Conservation (phyloP, 345 rosid species). For the Linum trigynum region DNA sequence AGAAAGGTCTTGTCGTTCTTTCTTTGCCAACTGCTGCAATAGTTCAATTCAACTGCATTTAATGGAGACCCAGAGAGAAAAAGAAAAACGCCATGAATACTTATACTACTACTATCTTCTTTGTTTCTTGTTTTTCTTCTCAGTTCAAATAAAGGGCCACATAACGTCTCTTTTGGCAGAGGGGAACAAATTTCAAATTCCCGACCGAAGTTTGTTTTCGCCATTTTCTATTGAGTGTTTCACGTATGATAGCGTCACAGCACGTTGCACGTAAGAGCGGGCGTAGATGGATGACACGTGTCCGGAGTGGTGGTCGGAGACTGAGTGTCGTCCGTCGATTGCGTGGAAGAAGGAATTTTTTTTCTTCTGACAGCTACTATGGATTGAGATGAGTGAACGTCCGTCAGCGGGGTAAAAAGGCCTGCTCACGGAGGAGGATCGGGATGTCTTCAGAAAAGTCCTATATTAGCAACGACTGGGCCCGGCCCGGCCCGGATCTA, state of each 20-base stretch:
- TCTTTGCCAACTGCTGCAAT: background rate
- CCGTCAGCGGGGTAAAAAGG: background rate
- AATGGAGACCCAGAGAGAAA: constrained; percentile 21
- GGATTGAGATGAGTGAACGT: too few relatives aligned
- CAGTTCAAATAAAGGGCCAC: constrained; percentile 4
- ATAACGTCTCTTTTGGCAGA: constrained; percentile 55
- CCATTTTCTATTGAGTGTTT: background rate
- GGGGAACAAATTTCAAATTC: constrained; percentile 58
- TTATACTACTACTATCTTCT: background rate
- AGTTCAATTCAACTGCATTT: constrained; percentile 41
- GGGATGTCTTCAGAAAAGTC: too few relatives aligned
- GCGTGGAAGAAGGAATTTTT: background rate
- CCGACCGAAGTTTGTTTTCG: constrained; percentile 16
- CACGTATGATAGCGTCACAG: constrained; percentile 11
- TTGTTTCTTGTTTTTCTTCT: background rate
- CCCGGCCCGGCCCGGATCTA: too few relatives aligned
- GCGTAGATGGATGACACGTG: constrained; percentile 2
- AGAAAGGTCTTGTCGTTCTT: background rate
- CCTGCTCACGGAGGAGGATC: background rate
- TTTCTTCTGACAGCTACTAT: background rate
- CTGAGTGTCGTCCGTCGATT: background rate
- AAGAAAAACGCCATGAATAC: background rate
- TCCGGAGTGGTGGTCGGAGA: background rate
- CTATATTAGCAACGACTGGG: too few relatives aligned
- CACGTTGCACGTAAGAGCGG: background rate